Evolutionary conservation across 2,329 filamentous ascomycete species (phyloP), one percentile per base, ranked within the genome.

Genomic region (Beauveria australis): DNA sequence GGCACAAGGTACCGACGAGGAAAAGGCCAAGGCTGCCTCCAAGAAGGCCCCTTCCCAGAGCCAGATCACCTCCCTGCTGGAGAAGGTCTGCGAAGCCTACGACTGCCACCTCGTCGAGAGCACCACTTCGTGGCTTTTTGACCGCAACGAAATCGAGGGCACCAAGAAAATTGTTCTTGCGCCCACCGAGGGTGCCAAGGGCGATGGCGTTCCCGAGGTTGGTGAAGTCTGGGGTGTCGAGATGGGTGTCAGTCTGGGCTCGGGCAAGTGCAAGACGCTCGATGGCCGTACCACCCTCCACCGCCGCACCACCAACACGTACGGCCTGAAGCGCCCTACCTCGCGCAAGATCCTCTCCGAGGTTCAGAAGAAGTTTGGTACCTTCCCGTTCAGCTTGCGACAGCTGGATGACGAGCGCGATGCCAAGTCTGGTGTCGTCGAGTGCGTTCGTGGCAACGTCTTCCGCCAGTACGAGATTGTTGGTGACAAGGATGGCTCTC

Each of bases 211-310:
- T 61, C 89, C 94, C 61, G 93, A 95, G 71, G 79, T 96, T 61
- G 89, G 91, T 67, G 94, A 99, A 74, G 92, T 96, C 63, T 99
- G 94, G 94, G 94, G 94, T 76, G 91, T 99, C 60, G 94, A 99
- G 82, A 86, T 97, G 73, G 93, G 93, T 68, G 85, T 99, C 72
- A 94, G 89, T 76, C 79, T 94, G 69, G 92, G 92, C 66, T 87
- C 86, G 64, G 94, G 94, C 73, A 99, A 99, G 82, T 89, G 96
- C 76, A 99, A 97, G 88, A 88, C 81, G 67, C 81, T 96, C 63
- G 86, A 91, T 71, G 89, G 95, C 77, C 87, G 94, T 65, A 80
- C 94, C 56, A 99, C 94, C 53, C 84, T 99, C 66, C 92, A 97
- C 79, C 91, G 93, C 73, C 89, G 93, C 70, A 97, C 94, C 61